phyloP scores from a whole-genome alignment of 176 grass and related monocot species.

The Bromus sterilis region DNA sequence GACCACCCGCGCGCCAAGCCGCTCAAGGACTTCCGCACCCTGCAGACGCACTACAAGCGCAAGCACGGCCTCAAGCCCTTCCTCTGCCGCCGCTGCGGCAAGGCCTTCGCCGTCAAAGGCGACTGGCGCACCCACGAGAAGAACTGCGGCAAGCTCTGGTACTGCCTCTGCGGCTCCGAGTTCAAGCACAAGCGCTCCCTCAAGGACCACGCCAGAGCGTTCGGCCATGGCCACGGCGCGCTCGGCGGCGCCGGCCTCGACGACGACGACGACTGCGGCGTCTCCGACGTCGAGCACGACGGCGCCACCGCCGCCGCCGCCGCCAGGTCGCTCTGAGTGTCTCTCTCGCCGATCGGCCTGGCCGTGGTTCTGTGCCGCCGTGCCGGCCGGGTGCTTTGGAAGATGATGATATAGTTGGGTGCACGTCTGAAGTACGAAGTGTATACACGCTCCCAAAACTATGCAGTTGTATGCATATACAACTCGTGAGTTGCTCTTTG shows the following conservation, averaged over 20 bases:
- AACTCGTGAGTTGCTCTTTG: neutral
- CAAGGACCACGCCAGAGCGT: constrained; percentile 72
- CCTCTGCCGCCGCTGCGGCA: constrained; percentile 90
- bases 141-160: constrained; percentile 95
- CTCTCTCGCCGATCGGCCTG: neutral
- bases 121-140: constrained; percentile 99
- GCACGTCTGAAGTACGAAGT: neutral
- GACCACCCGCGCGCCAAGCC: constrained; percentile 88
- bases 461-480: neutral
- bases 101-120: constrained; percentile 87
- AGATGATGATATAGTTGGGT: no score
- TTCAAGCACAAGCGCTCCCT: constrained; percentile 85
- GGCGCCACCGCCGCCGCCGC: neutral
- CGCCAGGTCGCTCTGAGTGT: neutral
- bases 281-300: constrained; percentile 48
- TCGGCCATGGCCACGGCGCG: constrained; percentile 52
- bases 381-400: neutral
- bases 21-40: constrained; percentile 95
- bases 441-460: neutral
- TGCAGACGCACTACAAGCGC: constrained; percentile 98
- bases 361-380: neutral
- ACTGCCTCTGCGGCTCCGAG: constrained; percentile 70
- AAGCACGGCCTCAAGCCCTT: constrained; percentile 90
- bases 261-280: constrained; percentile 39
- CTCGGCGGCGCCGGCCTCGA: constrained; percentile 12